Percentiles rank a stretch among this genome's conserved stretches.
Conservation (phyloP, 352 stramenopile genomes). For the Phytophthora cryptogea region DNA sequence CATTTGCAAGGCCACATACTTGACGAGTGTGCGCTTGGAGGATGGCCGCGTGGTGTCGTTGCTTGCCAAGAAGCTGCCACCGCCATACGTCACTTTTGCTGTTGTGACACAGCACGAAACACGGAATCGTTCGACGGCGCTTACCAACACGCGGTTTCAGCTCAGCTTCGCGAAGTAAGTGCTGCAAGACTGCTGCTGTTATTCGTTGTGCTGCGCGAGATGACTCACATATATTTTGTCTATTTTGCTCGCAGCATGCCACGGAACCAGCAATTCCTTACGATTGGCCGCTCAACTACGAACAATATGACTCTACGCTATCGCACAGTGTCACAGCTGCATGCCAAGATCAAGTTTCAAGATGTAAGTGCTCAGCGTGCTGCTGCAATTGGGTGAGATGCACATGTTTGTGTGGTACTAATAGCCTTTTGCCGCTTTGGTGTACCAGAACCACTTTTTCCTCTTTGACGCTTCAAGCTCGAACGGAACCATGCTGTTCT, state of each 20-base stretch:
- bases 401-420: background rate
- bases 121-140: constrained; percentile 72
- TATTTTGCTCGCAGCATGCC: constrained; percentile 46
- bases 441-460: constrained; percentile 69
- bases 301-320: constrained; percentile 90
- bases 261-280: constrained; percentile 71
- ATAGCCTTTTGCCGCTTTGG: constrained; percentile 4
- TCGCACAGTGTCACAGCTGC: constrained; percentile 83
- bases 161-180: constrained; percentile 91
- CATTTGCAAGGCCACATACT: constrained; percentile 92
- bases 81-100: constrained; percentile 91
- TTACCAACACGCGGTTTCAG: constrained; percentile 93
- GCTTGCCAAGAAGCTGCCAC: constrained; percentile 84
- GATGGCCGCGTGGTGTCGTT: constrained; percentile 87
- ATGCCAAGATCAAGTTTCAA: constrained; percentile 83
- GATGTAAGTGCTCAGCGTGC: constrained; percentile 51
- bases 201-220: constrained; percentile 2
- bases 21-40: constrained; percentile 88
- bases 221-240: constrained; percentile 8
- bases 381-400: background rate
- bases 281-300: constrained; percentile 77
- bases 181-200: too few species aligned
- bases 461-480: constrained; percentile 76
- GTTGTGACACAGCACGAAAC: constrained; percentile 92
- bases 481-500: constrained; percentile 88